Percentiles rank a stretch among this genome's conserved stretches.
Evolutionary conservation across 2,329 filamentous ascomycete species (phyloP).

Genomic region (Beauveria asiatica): DNA sequence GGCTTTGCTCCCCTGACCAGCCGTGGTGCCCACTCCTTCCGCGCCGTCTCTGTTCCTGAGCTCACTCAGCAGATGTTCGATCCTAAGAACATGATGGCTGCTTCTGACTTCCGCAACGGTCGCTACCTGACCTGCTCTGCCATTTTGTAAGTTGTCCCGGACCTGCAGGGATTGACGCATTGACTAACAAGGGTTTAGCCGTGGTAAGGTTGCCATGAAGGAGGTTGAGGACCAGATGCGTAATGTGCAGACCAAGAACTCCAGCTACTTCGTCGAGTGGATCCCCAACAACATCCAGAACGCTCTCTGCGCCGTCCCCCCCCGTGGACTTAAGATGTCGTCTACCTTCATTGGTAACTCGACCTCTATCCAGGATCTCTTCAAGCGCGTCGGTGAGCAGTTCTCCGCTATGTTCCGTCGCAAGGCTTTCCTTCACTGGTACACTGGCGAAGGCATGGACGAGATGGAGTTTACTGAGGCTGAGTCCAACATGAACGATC

Average conservation of each 20-base stretch:
- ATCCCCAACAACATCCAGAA: conserved; percentile 99
- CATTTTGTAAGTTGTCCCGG: conserved; percentile 66
- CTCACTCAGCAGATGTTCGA: conserved; percentile 99
- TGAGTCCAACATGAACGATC: conserved; percentile 99
- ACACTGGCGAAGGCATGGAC: conserved; percentile 99
- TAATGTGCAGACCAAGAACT: conserved; percentile 99
- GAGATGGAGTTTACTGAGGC: conserved; percentile 99
- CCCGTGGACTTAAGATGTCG: conserved; percentile 97
- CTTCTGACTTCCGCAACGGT: conserved; percentile 98
- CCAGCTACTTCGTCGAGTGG: conserved; percentile 99
- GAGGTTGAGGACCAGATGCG: conserved; percentile 99
- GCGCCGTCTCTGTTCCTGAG: conserved; percentile 93
- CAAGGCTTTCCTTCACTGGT: conserved; percentile 99
- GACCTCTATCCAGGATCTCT: conserved; percentile 98
- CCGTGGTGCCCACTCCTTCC: conserved; percentile 79
- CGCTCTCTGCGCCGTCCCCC: conserved; percentile 96
- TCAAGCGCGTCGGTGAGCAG: conserved; percentile 99
- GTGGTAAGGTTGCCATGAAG: conserved; percentile 99
- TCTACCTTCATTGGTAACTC: conserved; percentile 99
- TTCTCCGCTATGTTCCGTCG: conserved; percentile 99
- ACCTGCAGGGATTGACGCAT: conserved; percentile 7
- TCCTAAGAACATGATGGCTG: conserved; percentile 99
- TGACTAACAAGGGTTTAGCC: conserved; percentile 41
- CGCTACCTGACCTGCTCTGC: conserved; percentile 99
- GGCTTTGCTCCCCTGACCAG: conserved; percentile 98